Percentiles rank a stretch among this genome's conserved stretches.
Conservation (phyloP, 805 yeast genomes). For the Cyberlindnera petersonii region DNA sequence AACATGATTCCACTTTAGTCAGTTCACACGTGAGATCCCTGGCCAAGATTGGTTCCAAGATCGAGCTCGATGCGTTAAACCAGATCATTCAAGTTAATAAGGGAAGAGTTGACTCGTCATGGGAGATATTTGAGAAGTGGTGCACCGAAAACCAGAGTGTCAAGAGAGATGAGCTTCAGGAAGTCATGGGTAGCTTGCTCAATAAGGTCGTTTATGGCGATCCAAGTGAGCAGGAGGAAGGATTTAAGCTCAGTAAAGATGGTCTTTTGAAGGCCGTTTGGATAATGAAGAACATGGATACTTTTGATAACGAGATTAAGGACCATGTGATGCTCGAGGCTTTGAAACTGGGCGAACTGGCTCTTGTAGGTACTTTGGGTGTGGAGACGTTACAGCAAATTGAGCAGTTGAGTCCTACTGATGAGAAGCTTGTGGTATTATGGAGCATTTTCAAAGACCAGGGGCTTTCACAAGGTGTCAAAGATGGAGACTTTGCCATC, state of each 20-base stretch:
- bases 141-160: not conserved
- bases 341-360: slow-evolving; percentile 6
- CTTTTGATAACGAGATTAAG: slow-evolving; percentile 12
- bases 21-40: slow-evolving; percentile 29
- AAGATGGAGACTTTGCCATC: not conserved
- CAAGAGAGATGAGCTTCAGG: slow-evolving; percentile 21
- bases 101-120: slow-evolving; percentile 48
- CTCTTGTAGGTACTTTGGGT: slow-evolving; percentile 14
- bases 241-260: slow-evolving; percentile 21
- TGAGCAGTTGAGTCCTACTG: slow-evolving; percentile 4
- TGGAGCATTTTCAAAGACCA: slow-evolving; percentile 8
- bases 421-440: slow-evolving; percentile 9
- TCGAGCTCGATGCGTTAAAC: slow-evolving; percentile 26
- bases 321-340: slow-evolving; percentile 16
- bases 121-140: slow-evolving; percentile 41
- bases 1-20: slow-evolving; percentile 31
- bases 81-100: slow-evolving; percentile 43
- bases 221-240: slow-evolving; percentile 33
- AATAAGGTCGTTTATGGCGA: slow-evolving; percentile 39
- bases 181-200: slow-evolving; percentile 29
- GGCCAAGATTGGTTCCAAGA: slow-evolving; percentile 18
- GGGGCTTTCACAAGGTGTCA: not conserved
- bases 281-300: slow-evolving; percentile 22
- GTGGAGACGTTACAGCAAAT: slow-evolving; percentile 11
- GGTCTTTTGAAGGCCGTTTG: slow-evolving; percentile 26